Percentiles rank a stretch among this genome's conserved stretches.
These are phyloP conservation scores for Filosporella fistucella DNA, from an alignment of 495 filamentous ascomycete species.

Conservation along the genomic window DNA sequence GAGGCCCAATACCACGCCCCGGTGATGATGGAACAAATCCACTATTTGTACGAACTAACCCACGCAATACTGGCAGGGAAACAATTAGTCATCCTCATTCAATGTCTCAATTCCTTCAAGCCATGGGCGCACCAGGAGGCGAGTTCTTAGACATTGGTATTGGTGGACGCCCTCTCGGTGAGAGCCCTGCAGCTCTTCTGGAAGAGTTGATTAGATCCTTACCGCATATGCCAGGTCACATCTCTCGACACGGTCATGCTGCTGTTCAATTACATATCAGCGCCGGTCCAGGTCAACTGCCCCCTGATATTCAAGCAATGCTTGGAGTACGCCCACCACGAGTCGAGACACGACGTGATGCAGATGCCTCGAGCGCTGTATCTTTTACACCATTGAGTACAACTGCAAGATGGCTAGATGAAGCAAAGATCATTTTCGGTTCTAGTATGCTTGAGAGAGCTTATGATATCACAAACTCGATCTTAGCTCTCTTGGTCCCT, in stretches of 20 bases:
- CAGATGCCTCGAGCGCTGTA: constrained; percentile 59
- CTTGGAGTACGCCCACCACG: constrained; percentile 45
- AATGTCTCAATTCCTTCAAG: constrained; percentile 15
- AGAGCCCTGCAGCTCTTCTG: constrained; percentile 15
- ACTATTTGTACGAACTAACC: constrained; percentile 46
- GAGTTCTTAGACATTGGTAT: constrained; percentile 52
- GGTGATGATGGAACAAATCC: constrained; percentile 82
- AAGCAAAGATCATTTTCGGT: constrained; percentile 82
- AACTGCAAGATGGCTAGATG: constrained; percentile 78
- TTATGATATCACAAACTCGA: constrained; percentile 55
- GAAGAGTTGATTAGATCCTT: constrained; percentile 22
- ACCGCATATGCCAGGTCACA: constrained; percentile 27
- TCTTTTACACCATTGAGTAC: constrained; percentile 69
- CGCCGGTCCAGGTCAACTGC: constrained; percentile 26
- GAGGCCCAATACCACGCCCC: constrained; percentile 32
- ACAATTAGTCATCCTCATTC: constrained; percentile 26
- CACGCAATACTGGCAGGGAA: constrained; percentile 30
- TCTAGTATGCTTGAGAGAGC: constrained; percentile 62
- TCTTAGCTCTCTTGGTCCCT: constrained; percentile 73
- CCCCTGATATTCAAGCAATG: constrained; percentile 53
- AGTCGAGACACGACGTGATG: constrained; percentile 35
- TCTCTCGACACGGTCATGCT: constrained; percentile 51
- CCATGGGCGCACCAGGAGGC: constrained; percentile 16
- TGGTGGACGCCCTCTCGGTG: constrained; percentile 43
- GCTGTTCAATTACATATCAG: constrained; percentile 33